These are phyloP conservation scores for Xylaria sp. DNA, from an alignment of 2,329 filamentous ascomycete genomes.

Conservation along the genomic window DNA sequence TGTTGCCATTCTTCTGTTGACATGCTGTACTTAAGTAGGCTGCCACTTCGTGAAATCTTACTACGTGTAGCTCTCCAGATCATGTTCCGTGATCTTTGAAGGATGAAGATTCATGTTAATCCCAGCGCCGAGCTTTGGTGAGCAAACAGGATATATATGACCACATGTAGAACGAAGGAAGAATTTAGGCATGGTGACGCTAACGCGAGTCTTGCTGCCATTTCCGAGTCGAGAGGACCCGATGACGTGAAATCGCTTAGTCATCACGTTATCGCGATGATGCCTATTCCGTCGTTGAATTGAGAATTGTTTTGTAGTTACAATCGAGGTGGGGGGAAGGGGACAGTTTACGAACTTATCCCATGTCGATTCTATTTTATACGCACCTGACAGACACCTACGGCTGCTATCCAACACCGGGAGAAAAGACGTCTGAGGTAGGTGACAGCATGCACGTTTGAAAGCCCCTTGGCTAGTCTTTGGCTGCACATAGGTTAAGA, in stretches of 20 bases:
- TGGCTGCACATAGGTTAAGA: no score
- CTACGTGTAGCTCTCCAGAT: no score
- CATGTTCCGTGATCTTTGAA: background rate
- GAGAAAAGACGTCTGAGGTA: background rate
- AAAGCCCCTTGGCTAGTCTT: no score
- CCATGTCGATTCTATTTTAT: background rate
- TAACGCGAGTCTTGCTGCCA: background rate
- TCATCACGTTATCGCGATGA: background rate
- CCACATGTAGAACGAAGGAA: background rate
- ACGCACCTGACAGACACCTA: background rate
- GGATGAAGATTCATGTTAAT: no score
- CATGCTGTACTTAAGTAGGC: no score
- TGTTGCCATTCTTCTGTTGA: background rate
- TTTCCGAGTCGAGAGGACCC: background rate
- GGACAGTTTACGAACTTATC: no score
- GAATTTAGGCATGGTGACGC: background rate
- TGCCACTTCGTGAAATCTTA: no score
- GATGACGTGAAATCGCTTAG: background rate
- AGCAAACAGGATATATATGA: background rate
- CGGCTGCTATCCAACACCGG: background rate
- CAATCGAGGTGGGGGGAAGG: no score
- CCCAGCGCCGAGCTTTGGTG: background rate
- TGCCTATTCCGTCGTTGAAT: background rate
- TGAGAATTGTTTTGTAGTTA: background rate
- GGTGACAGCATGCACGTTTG: background rate